phyloP scores from a whole-genome alignment of 352 stramenopile species.

The Globisporangium emineosum region DNA sequence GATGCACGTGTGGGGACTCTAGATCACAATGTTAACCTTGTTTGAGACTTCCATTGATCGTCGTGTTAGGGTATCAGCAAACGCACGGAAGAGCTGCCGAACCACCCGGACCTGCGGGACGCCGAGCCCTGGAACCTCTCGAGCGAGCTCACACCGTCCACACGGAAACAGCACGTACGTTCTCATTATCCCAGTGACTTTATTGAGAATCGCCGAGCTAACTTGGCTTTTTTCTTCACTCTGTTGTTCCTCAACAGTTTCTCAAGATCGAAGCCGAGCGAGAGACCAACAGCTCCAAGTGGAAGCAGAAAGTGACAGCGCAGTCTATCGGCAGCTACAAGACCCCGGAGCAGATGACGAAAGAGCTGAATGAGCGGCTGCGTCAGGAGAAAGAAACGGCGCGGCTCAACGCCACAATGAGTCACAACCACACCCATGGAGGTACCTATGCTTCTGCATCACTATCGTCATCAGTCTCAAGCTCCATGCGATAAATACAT shows the following conservation, averaged over 20 bases:
- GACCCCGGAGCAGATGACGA: constrained; percentile 47
- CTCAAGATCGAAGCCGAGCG: constrained; percentile 29
- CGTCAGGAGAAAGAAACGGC: constrained; percentile 45
- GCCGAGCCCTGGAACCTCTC: constrained; percentile 65
- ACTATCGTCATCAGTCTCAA: background rate
- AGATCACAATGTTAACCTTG: background rate
- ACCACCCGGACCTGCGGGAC: constrained; percentile 58
- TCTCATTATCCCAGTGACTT: background rate
- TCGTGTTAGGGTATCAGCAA: constrained; percentile 56
- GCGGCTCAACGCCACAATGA: constrained; percentile 14
- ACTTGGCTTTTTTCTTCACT: background rate
- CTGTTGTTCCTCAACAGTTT: constrained; percentile 22
- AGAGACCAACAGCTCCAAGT: constrained; percentile 43
- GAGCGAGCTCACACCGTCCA: constrained; percentile 39
- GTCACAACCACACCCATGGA: background rate
- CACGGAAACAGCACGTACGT: constrained; percentile 49
- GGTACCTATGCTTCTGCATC: background rate
- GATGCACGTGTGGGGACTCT: background rate
- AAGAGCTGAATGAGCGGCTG: constrained; percentile 41
- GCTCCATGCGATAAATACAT: constrained; percentile 7
- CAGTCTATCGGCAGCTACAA: constrained; percentile 38
- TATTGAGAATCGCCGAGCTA: background rate
- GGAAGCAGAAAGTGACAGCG: constrained; percentile 36
- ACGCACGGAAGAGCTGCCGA: constrained; percentile 71
- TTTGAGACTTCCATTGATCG: background rate